Evolutionary conservation across 805 yeast genomes (phyloP).

Genomic region (Starmerella stigmatis): DNA sequence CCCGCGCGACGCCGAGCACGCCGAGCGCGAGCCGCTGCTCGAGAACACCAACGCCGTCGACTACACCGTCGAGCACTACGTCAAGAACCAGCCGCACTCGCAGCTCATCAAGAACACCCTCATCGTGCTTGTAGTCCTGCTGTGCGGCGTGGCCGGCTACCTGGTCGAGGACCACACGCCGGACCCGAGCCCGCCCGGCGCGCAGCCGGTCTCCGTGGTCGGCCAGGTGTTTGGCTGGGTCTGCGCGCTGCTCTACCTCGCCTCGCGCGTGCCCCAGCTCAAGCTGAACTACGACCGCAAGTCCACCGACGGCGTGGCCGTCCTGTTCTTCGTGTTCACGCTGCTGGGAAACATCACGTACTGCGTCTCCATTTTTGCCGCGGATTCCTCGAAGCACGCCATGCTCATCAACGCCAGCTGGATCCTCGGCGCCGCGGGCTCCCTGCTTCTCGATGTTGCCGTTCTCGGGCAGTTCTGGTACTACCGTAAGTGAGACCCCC

Average conservation of each 20-base stretch:
- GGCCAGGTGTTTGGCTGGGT: slow-evolving; percentile 83
- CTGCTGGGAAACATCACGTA: slow-evolving; percentile 88
- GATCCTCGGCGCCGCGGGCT: slow-evolving; percentile 87
- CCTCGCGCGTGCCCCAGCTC: slow-evolving; percentile 89
- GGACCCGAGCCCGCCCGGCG: slow-evolving; percentile 31
- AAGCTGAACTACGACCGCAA: slow-evolving; percentile 73
- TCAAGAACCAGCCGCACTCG: slow-evolving; percentile 14
- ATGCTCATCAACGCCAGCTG: slow-evolving; percentile 77
- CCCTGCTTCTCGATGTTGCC: slow-evolving; percentile 68
- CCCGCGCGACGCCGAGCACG: slow-evolving; percentile 4
- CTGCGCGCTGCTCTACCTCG: slow-evolving; percentile 43
- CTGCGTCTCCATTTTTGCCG: slow-evolving; percentile 68
- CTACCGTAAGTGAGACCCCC: slow-evolving; percentile 37
- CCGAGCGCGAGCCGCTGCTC: slow-evolving; percentile 1
- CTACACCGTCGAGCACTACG: slow-evolving; percentile 7
- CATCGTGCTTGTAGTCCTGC: slow-evolving; percentile 55
- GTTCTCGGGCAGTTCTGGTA: slow-evolving; percentile 79
- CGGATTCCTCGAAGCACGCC: slow-evolving; percentile 56
- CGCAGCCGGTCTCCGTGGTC: slow-evolving; percentile 50
- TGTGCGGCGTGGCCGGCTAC: slow-evolving; percentile 86
- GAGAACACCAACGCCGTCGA: slow-evolving; percentile 2
- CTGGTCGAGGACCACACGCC: slow-evolving; percentile 49
- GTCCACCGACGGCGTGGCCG: slow-evolving; percentile 90
- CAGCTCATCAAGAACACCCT: slow-evolving; percentile 28
- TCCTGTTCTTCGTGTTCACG: slow-evolving; percentile 87